These are phyloP conservation scores for Colletotrichum liriopes DNA, from an alignment of 2,329 filamentous ascomycete genomes.

Conservation along the genomic window DNA sequence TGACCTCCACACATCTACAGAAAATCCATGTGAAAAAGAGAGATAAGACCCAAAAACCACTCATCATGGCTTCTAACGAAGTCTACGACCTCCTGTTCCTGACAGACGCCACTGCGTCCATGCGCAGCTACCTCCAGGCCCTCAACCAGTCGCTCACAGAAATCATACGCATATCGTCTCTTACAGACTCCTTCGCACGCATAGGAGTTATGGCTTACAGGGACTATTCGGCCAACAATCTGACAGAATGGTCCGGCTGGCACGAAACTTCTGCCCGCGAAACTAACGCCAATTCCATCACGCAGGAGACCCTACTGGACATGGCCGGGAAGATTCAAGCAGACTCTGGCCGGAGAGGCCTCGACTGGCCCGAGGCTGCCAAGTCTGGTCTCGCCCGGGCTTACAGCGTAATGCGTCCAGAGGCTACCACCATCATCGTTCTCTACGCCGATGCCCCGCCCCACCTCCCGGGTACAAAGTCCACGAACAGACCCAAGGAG, in stretches of 20 bases:
- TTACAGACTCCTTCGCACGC: conserved; percentile 65
- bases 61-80: conserved; percentile 26
- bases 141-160: conserved; percentile 64
- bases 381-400: conserved; percentile 65
- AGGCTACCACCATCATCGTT: conserved; percentile 65
- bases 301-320: conserved; percentile 53
- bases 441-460: conserved; percentile 65
- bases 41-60: neutral
- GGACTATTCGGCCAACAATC: conserved; percentile 56
- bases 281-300: conserved; percentile 43
- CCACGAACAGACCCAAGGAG: conserved; percentile 19
- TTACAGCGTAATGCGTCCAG: conserved; percentile 62
- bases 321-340: conserved; percentile 54
- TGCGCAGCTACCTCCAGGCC: conserved; percentile 59
- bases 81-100: conserved; percentile 63
- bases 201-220: conserved; percentile 67
- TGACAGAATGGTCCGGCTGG: conserved; percentile 67
- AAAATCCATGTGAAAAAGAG: too few relatives aligned
- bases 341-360: conserved; percentile 48
- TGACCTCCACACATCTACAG: neutral
- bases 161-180: conserved; percentile 64
- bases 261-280: conserved; percentile 45
- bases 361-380: conserved; percentile 63
- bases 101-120: conserved; percentile 63
- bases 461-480: conserved; percentile 52